Evolutionary conservation across 352 stramenopile genomes (phyloP), one percentile per base, ranked within the genome.

Genomic region (Phytophthora colocasiae): DNA sequence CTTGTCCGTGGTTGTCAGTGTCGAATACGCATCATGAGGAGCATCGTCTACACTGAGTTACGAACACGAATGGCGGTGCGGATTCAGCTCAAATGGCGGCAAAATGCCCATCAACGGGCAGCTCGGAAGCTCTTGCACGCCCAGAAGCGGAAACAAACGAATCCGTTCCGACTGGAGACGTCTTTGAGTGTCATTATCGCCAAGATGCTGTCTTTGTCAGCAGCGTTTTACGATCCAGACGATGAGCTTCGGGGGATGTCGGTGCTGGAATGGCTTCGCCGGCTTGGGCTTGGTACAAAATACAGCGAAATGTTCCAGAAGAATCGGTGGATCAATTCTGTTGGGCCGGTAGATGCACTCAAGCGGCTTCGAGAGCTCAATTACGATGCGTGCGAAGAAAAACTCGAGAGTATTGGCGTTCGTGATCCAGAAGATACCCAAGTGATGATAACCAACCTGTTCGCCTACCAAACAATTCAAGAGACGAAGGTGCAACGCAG

Each of bases 61-160:
- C 75, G 73, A 4, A 53, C 59, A 6, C 73, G 71, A 14, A 93
- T 95, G 87, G 84, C 77, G 8, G 51, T 48, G 6, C 78, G 83
- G 9, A 78, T 95, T 26, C 87, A 95, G 63, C 56, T 50, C 7
- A 71, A 76, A 1, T 95, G 87, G 87, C 78, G 81, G 1, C 71
- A 82, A 27, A 90, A 75, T 34, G 69, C 74, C 0, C 81, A 91
- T 17, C 64, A 73, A 4, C 80, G 83, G 17, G 59, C 78, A 24
- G 84, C 83, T 0, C 68, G 56, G 24, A 79, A 78, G 14, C 56
- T 93, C 3, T 45, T 92, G 3, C 54, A 32, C 26, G 73, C 81
- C 3, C 87, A 93, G 48, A 75, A 71, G 6, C 77, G 85, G 10
- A 80, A 77, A 1, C 71, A 81, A 19, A 63, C 59, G 8, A 95